Evolutionary conservation across 306 rosid genomes (phyloP).

Genomic region (Trifolium subterraneum): DNA sequence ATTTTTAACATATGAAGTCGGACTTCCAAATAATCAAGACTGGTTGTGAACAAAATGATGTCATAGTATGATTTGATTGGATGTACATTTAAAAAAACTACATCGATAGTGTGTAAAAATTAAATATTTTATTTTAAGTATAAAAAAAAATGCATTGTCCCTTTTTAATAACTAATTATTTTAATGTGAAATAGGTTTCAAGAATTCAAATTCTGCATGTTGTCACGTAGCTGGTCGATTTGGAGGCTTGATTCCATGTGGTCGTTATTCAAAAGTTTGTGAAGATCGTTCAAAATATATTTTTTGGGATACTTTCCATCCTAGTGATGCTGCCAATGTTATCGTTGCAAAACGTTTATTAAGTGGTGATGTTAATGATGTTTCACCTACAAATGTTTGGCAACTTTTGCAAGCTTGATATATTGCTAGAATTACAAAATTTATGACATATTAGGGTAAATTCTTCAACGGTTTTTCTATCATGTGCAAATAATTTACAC

Average conservation of each 20-base stretch:
- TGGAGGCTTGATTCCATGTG: constrained; percentile 73
- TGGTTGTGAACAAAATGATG: no score
- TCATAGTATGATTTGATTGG: no score
- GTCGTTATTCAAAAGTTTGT: constrained; percentile 58
- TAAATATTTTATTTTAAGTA: not conserved
- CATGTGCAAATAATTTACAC: no score
- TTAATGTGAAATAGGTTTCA: constrained; percentile 56
- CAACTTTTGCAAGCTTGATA: constrained; percentile 52
- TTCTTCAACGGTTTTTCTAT: no score
- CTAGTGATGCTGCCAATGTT: constrained; percentile 65
- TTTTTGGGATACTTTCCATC: constrained; percentile 80
- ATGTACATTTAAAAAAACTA: no score
- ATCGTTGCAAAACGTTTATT: constrained; percentile 56
- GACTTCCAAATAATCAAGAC: no score
- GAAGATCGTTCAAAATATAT: constrained; percentile 61
- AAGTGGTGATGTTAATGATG: constrained; percentile 50
- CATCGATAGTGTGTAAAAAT: no score
- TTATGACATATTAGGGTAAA: no score
- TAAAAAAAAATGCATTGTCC: not conserved
- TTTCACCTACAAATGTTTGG: constrained; percentile 63
- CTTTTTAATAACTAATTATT: not conserved
- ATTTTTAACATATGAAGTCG: no score
- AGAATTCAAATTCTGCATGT: constrained; percentile 59
- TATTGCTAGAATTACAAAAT: not conserved
- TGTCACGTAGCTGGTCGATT: constrained; percentile 62